These are phyloP conservation scores for Pseudopithomyces chartarum DNA, from an alignment of 2,329 filamentous ascomycete genomes.

Conservation along the genomic window DNA sequence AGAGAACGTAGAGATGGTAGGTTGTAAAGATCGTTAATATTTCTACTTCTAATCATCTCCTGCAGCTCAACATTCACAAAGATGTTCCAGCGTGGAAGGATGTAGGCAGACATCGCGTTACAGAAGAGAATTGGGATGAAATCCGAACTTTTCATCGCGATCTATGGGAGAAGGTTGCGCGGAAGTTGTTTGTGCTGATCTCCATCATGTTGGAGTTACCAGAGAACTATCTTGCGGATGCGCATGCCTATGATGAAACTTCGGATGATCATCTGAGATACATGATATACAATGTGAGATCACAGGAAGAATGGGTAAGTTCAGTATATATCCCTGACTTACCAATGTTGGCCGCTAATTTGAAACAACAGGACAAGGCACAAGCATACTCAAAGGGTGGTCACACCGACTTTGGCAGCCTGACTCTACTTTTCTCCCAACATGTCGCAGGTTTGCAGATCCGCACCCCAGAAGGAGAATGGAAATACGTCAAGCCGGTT, in stretches of 20 bases:
- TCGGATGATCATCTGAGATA: conserved; percentile 66
- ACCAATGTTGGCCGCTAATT: neutral
- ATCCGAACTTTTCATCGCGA: conserved; percentile 34
- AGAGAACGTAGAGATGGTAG: conserved; percentile 45
- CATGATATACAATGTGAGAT: conserved; percentile 61
- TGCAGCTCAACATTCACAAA: conserved; percentile 40
- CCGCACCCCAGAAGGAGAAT: conserved; percentile 35
- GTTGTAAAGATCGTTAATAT: neutral
- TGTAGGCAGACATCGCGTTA: conserved; percentile 33
- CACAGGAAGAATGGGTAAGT: conserved; percentile 44
- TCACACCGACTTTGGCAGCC: conserved; percentile 60
- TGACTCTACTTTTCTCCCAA: conserved; percentile 62
- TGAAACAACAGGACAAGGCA: conserved; percentile 30
- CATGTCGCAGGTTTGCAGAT: conserved; percentile 62
- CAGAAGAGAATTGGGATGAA: conserved; percentile 29
- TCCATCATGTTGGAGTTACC: conserved; percentile 64
- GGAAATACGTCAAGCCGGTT: conserved; percentile 46
- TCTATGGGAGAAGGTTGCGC: conserved; percentile 39
- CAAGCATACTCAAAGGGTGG: conserved; percentile 48
- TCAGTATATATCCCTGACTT: neutral
- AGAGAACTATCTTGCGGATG: conserved; percentile 58
- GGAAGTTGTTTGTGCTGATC: conserved; percentile 57
- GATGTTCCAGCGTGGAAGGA: conserved; percentile 30
- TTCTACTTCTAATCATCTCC: neutral
- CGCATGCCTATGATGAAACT: conserved; percentile 62